Evolutionary conservation across 2,329 filamentous ascomycete genomes (phyloP), one percentile per base, ranked within the genome.

Genomic region (Colletotrichum somersetense): DNA sequence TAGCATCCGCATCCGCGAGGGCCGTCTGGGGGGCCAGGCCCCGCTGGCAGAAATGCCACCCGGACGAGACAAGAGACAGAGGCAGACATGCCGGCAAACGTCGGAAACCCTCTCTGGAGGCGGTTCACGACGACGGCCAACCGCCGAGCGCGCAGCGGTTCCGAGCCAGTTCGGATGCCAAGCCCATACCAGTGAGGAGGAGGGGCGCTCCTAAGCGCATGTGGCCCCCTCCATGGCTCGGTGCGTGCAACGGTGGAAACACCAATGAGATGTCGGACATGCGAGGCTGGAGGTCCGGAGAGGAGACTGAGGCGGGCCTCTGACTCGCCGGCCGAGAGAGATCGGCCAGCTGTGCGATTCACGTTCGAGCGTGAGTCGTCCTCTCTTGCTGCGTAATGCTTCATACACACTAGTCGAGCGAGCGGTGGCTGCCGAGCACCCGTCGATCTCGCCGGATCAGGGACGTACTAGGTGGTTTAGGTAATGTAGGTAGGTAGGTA

Each of bases 261-360:
- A 40, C 66, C 66, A 72, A 69, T 69, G 53, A 61, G 23, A 50
- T 56, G 59, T 23, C 66, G 30, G 46, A 26, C 46, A 69, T 69
- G 66, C 66, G 59, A 72, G 69, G 69, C 69, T 72, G 69, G 58
- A 72, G 18, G 58, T 63, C 65, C 12, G 40, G 40, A 18, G 11
- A 53, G 65, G 59, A 58, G 61, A 40, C 61, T 23, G 16, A 48
- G 62, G 50, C 71, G 56, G 71, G 26, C 26, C 26, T 26, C 67
- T 73, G 71, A 73, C 71, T 72, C 71, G 71, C 67, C 50, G 50
- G 48, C 62, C 67, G 62, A 66, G 71, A 57, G 26, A 66, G 71
- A 73, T 73, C 56, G 23, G 42, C 58, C 56, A 57, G 52, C 55
- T 71, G 67, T 71, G 62, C 56, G 62, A 71, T 71, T 71, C 71